phyloP scores from a whole-genome alignment of 768 basidiomycete species.

The Obba rivulosa region DNA sequence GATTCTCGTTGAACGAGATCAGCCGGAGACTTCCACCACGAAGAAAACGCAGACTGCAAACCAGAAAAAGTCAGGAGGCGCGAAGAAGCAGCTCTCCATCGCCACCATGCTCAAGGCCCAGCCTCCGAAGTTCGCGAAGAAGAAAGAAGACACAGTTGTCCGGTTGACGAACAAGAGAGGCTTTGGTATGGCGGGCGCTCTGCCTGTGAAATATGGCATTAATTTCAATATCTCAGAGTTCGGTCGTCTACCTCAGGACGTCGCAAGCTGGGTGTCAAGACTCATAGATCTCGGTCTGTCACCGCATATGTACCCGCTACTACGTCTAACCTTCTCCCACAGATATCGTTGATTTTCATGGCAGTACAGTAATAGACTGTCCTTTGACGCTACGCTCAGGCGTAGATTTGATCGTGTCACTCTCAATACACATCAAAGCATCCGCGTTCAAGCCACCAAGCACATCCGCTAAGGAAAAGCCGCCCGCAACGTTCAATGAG shows the following conservation, averaged over 20 bases:
- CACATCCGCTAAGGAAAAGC: slow-evolving; percentile 25
- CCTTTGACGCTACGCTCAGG: slow-evolving; percentile 68
- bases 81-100: slow-evolving; percentile 63
- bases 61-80: slow-evolving; percentile 28
- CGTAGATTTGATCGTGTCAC: slow-evolving; percentile 68
- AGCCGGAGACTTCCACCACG: slow-evolving; percentile 26
- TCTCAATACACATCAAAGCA: slow-evolving; percentile 64
- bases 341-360: slow-evolving; percentile 66
- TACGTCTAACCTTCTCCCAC: slow-evolving; percentile 1
- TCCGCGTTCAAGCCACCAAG: slow-evolving; percentile 58
- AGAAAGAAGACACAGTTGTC: slow-evolving; percentile 64
- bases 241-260: slow-evolving; percentile 66
- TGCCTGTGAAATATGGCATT: no score
- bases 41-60: slow-evolving; percentile 6
- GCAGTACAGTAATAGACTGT: slow-evolving; percentile 73
- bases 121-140: slow-evolving; percentile 40
- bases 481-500: slow-evolving; percentile 57
- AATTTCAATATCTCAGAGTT: slow-evolving; percentile 46
- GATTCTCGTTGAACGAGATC: slow-evolving; percentile 53
- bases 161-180: slow-evolving; percentile 60
- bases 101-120: slow-evolving; percentile 61
- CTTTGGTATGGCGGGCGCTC: slow-evolving; percentile 42
- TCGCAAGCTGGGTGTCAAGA: slow-evolving; percentile 68
- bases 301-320: not conserved
- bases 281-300: slow-evolving; percentile 63